Conservation (phyloP, 805 yeast species). For the Suhomyces pyralidae region DNA sequence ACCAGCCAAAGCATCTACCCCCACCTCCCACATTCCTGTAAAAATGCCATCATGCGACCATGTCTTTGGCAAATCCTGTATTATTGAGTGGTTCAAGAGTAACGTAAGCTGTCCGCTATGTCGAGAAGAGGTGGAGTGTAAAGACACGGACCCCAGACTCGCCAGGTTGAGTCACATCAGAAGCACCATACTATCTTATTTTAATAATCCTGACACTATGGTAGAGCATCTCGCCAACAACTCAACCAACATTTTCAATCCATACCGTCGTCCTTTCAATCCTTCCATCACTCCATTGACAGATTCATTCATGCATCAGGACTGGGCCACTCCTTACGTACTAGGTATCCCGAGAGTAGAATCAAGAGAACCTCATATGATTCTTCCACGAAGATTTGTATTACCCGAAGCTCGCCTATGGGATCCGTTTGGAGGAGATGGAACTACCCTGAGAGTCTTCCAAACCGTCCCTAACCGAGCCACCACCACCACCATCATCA, state of each 20-base stretch:
- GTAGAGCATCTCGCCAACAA: conserved; percentile 23
- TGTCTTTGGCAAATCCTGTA: conserved; percentile 39
- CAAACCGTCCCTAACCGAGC: neutral
- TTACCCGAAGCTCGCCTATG: conserved; percentile 9
- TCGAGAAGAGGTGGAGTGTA: conserved; percentile 33
- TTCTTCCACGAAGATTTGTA: conserved; percentile 31
- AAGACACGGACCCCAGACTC: conserved; percentile 15
- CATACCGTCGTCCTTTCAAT: conserved; percentile 33
- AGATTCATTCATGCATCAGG: conserved; percentile 34
- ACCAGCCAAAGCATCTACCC: conserved; percentile 11
- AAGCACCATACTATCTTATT: conserved; percentile 13
- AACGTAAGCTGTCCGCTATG: conserved; percentile 43
- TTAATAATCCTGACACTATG: conserved; percentile 16
- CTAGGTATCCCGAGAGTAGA: conserved; percentile 9
- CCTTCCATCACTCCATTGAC: conserved; percentile 38
- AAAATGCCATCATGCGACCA: conserved; percentile 43
- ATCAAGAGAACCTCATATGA: conserved; percentile 22
- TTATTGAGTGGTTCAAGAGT: conserved; percentile 39
- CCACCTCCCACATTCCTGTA: conserved; percentile 30
- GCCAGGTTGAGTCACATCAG: conserved; percentile 13
- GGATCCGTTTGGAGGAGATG: neutral
- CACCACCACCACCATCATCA: conserved; percentile 9
- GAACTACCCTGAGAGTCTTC: neutral
- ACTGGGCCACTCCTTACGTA: conserved; percentile 28
- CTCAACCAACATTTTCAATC: conserved; percentile 38